Base-by-base conservation (phyloP, 192 early-diverging fungal genomes). In the Rhizophagus prolifer region DNA sequence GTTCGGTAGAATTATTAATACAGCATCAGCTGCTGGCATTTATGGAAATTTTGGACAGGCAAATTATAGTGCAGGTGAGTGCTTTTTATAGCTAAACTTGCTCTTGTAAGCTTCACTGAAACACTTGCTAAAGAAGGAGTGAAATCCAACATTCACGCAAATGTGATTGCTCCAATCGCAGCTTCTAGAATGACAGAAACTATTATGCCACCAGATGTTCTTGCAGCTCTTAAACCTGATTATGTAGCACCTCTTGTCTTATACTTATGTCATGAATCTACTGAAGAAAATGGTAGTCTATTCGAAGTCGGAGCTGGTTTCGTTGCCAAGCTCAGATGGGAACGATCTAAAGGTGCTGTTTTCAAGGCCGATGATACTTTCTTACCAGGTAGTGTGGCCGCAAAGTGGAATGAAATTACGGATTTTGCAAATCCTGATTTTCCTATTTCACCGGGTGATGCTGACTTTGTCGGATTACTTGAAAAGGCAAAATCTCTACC, bases 21-120 rank as follows among this genome's bases (percentile, higher is more conserved):
- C 81, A 76, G 92, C 97, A 16, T 98, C 96, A 63, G 96, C 96
- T 63, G 96, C 98, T 62, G 98, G 98, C 74, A 92, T 99, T 72
- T 99, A 99, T 82, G 98, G 98, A 72, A 99, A 98, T 90, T 98
- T 97, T 89, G 98, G 98, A 61, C 88, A 90, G 78, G 83, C 92
- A 46, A 96, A 96, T 87, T 96, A 96, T 81, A 85, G 88, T 70
- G 83, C 93, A 69, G 92, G 90, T 92, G 79, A 79, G 36, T 28
- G 3, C 5, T 47, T 58, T 60, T 72, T 23, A 50, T n/a, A 82
- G 98, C 98, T 70, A 99, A 98, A 83, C 90, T 97, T 79, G 97
- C 94, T 34, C 88, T 99, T 46, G 91, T 94, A 74, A 93, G 95
- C 58, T 94, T 99, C 80, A 91, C 93, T 79, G 88, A 91, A 76